Evolutionary conservation across 352 stramenopile species (phyloP), one percentile per base, ranked within the genome.

Genomic region (Globisporangium paddicum): DNA sequence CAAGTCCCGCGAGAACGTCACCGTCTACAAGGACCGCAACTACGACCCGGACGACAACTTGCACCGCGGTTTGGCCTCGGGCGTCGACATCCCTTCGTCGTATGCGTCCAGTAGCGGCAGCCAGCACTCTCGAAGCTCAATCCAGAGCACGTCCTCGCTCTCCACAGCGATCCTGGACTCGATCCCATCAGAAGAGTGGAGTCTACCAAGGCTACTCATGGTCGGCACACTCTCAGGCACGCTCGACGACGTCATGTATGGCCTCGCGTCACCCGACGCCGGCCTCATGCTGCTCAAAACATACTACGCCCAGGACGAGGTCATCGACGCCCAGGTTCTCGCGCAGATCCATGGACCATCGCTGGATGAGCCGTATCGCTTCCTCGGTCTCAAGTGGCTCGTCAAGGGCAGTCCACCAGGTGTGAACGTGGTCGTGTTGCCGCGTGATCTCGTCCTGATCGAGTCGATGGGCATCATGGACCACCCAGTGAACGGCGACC

Each of bases 171-270:
- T n/a, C n/a, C n/a, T n/a, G n/a, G n/a, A n/a, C n/a, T n/a, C n/a
- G n/a, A n/a, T n/a, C n/a, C n/a, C n/a, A n/a, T n/a, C n/a, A n/a
- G n/a, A n/a, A n/a, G n/a, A n/a, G n/a, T n/a, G n/a, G n/a, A n/a
- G n/a, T 2, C 28, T 63, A 5, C 62, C 70, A 23, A 67, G 69
- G 51, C 46, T 88, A 0, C 50, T 86, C 13, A 75, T 69, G 0
- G 52, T 81, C 10, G 79, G 79, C 4, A 67, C 64, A 2, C 55
- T 84, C 19, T 35, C 54, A 3, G 79, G 77, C 6, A 71, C 60
- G 8, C 57, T 89, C 11, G 77, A 89, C 14, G 79, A 89, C 37
- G 67, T 74, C 34, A 71, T 89, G 68, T 79, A 77, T 38, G 73
- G 71, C 6, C n/a, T n/a, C n/a, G n/a, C n/a, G n/a, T n/a, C n/a